Evolutionary conservation across 164 flowering plant genomes (phyloP).

Genomic region (Sedum album): DNA sequence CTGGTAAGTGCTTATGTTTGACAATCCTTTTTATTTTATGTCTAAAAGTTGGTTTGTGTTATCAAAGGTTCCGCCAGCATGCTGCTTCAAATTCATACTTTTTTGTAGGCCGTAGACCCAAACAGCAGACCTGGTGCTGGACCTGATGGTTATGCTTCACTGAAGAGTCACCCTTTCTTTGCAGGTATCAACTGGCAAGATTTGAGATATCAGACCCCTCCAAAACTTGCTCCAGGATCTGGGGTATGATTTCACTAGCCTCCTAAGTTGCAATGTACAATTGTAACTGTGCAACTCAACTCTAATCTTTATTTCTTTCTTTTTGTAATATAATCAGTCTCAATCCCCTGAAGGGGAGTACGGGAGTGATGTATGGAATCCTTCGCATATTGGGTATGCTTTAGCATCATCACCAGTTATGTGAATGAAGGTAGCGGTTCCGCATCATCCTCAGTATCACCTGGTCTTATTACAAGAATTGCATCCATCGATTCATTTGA

Average conservation of each 20-base stretch:
- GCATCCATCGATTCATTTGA: conserved; percentile 98
- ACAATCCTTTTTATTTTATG: background rate
- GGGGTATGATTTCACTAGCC: conserved; percentile 24
- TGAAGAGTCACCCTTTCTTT: conserved; percentile 87
- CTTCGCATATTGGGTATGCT: conserved; percentile 67
- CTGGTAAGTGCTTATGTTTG: conserved; percentile 42
- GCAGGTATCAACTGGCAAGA: conserved; percentile 73
- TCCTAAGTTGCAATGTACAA: background rate
- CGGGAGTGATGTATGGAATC: conserved; percentile 66
- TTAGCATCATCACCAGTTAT: conserved; percentile 24
- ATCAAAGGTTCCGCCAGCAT: too few relatives aligned
- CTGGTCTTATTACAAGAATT: conserved; percentile 60
- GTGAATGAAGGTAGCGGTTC: conserved; percentile 39
- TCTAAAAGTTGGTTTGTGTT: background rate
- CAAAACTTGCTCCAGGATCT: conserved; percentile 54
- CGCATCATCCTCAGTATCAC: conserved; percentile 57
- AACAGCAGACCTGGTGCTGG: conserved; percentile 90
- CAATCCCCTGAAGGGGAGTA: conserved; percentile 34
- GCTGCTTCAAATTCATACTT: too few relatives aligned
- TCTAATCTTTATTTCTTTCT: background rate
- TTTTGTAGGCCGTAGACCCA: conserved; percentile 74
- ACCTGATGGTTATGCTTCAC: conserved; percentile 70
- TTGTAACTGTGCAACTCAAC: background rate
- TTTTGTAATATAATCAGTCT: conserved; percentile 1
- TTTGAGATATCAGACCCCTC: conserved; percentile 51